Evolutionary conservation across 2,329 filamentous ascomycete genomes (phyloP).

Genomic region (Aureobasidium sp.): DNA sequence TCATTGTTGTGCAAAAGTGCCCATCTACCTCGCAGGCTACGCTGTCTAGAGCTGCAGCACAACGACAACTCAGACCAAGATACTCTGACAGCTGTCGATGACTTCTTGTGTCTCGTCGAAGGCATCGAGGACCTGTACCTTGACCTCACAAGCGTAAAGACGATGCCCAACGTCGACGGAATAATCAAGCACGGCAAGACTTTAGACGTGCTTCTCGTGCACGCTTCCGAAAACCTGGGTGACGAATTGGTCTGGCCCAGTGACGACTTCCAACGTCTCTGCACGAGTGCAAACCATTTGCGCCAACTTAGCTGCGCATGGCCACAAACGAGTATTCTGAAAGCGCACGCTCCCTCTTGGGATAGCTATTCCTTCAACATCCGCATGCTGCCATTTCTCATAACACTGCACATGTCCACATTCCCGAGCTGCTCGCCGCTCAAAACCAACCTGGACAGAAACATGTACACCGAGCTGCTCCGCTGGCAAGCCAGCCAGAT

Average conservation of each 20-base stretch:
- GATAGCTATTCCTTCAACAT: constrained; percentile 17
- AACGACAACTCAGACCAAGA: constrained; percentile 43
- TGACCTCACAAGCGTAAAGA: constrained; percentile 37
- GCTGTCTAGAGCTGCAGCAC: constrained; percentile 42
- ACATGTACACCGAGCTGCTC: not conserved
- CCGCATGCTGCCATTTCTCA: constrained; percentile 31
- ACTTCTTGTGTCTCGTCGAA: constrained; percentile 41
- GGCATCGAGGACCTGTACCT: constrained; percentile 40
- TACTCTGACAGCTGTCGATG: constrained; percentile 40
- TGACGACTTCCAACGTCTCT: constrained; percentile 40
- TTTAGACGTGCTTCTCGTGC: constrained; percentile 38
- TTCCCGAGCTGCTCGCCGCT: constrained; percentile 40
- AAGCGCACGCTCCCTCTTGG: constrained; percentile 18
- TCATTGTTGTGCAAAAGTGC: constrained; percentile 41
- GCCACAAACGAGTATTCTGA: constrained; percentile 39
- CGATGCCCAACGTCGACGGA: constrained; percentile 36
- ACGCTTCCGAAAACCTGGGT: constrained; percentile 28
- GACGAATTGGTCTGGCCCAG: constrained; percentile 41
- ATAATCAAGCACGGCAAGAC: constrained; percentile 42
- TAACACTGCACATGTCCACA: constrained; percentile 43
- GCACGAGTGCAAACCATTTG: constrained; percentile 36
- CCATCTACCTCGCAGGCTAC: constrained; percentile 39
- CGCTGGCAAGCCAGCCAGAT: not conserved
- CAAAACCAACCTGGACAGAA: constrained; percentile 21
- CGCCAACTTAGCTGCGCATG: constrained; percentile 44